Evolutionary conservation across 148 eudicot genomes (phyloP).

Genomic region (Rhododendron mucronatum): DNA sequence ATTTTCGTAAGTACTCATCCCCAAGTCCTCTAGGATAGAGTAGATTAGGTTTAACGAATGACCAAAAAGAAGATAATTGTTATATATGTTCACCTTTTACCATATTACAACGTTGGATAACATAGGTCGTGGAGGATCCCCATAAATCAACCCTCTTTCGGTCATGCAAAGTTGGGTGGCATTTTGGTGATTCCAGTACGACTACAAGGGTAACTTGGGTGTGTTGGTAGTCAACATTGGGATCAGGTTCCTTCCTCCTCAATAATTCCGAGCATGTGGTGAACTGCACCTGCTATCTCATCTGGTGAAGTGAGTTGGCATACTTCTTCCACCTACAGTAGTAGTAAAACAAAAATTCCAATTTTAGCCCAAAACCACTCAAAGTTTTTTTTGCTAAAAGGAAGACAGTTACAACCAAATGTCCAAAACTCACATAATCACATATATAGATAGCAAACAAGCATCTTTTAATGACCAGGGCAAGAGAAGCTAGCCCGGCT

Average conservation of each 20-base stretch:
- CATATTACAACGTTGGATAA: not conserved
- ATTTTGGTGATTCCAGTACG: constrained; percentile 4
- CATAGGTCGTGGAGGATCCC: no score
- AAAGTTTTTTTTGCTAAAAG: not conserved
- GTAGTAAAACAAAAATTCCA: not conserved
- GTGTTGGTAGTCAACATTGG: constrained; percentile 17
- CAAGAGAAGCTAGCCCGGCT: no score
- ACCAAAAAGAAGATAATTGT: no score
- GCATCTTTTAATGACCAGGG: not conserved
- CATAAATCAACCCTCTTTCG: no score
- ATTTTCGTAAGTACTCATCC: no score
- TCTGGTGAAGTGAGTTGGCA: constrained; percentile 75
- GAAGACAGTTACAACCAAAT: not conserved
- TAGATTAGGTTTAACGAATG: no score
- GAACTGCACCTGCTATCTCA: constrained; percentile 74
- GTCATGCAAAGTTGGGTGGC: not conserved
- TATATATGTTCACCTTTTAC: no score
- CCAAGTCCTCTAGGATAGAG: no score
- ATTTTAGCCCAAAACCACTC: constrained; percentile 1
- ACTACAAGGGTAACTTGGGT: constrained; percentile 14
- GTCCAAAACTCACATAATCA: not conserved
- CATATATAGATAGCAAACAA: not conserved
- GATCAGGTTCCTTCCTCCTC: constrained; percentile 41
- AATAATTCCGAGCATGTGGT: constrained; percentile 83
- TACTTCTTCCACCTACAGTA: constrained; percentile 85